Evolutionary conservation across 495 filamentous ascomycete species (phyloP), one percentile per base, ranked within the genome.

Genomic region (Chaetomium cochliodes): DNA sequence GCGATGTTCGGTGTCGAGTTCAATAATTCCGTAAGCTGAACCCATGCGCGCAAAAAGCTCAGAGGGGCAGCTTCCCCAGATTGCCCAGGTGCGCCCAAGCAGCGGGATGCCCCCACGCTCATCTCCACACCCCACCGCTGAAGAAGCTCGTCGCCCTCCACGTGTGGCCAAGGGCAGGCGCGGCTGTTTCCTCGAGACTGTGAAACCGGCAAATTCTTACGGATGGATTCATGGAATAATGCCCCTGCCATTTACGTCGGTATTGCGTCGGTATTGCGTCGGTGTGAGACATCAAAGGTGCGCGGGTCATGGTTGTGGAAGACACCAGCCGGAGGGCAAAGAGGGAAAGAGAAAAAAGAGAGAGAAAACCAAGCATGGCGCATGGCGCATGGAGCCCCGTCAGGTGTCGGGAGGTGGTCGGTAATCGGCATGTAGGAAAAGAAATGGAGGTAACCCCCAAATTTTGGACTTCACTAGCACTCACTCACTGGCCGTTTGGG

Each of bases 101-200:
- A 7, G 18, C 11, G 25, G 30, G 33, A 56, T 50, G 60, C 65
- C 65, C 68, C 63, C 69, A 71, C 69, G 63, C 67, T 63, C 64
- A 72, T 69, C 69, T 69, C 69, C 69, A 71, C 66, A 44, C 66
- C 57, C 63, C 69, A 60, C 64, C 8, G 26, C 56, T n/a, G 22
- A 12, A 52, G 50, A 61, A 61, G 7, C 22, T 33, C 55, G 46
- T 20, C 12, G 18, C 46, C 42, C 55, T 69, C 60, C 60, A 67
- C 60, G 67, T 64, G 56, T 54, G 47, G 46, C 54, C 41, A 56
- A 33, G 54, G 49, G n/a, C 7, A 18, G n/a, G 41, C 25, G 41
- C 33, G 57, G 39, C 54, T 42, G 57, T 49, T 46, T 30, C 28
- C 18, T 50, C 37, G 28, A 56, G 59, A 63, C 22, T 23, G 42